Percentiles rank a stretch among this genome's conserved stretches.
Conservation (phyloP, 2,329 filamentous ascomycete genomes). For the Coniella vitis region DNA sequence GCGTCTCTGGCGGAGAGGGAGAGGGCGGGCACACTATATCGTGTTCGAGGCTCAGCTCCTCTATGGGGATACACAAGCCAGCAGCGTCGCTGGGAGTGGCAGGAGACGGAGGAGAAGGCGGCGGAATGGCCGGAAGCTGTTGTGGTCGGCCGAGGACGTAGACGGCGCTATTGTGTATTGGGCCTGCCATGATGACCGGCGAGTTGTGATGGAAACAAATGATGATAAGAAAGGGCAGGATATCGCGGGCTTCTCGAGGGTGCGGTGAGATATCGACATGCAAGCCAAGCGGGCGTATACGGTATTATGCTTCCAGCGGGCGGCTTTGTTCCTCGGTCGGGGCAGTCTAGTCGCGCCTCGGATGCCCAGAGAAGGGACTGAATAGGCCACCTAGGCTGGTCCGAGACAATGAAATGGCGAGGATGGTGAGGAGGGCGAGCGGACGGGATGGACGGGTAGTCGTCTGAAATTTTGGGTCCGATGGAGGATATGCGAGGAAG, state of each 20-base stretch:
- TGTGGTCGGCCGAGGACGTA: conserved; percentile 34
- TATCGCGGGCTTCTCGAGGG: no score
- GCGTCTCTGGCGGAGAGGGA: conserved; percentile 11
- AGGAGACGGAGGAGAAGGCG: conserved; percentile 45
- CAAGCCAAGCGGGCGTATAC: no score
- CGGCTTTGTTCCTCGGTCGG: no score
- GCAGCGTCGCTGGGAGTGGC: conserved; percentile 30
- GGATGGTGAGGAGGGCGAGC: no score
- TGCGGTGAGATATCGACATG: no score
- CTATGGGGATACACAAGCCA: conserved; percentile 29
- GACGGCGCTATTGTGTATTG: conserved; percentile 45
- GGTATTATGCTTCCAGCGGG: no score
- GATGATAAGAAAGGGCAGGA: neutral
- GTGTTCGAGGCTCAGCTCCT: conserved; percentile 31
- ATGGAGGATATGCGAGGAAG: no score
- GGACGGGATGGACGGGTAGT: no score
- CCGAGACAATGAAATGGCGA: neutral
- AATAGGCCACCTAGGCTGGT: neutral
- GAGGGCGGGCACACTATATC: conserved; percentile 8
- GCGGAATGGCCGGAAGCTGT: conserved; percentile 33
- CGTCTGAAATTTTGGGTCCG: no score
- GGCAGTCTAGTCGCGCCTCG: no score
- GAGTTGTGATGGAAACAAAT: neutral
- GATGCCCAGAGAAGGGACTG: no score
- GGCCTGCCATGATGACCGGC: conserved; percentile 20